phyloP scores from a whole-genome alignment of 2,329 filamentous ascomycete genomes.

The Septoria petroselini region DNA sequence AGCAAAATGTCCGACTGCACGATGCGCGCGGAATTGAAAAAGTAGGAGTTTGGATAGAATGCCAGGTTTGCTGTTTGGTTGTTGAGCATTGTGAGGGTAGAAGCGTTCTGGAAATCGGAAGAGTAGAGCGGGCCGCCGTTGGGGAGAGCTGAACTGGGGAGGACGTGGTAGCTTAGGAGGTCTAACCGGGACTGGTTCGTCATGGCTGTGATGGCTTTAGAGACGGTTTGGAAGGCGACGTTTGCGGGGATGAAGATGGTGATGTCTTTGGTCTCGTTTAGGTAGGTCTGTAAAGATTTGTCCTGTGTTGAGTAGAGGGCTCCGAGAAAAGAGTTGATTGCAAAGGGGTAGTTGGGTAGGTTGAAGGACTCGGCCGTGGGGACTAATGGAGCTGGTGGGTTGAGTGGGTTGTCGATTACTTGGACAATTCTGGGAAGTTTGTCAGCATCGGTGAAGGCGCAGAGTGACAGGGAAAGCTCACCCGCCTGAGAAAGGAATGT shows the following conservation, averaged over 20 bases:
- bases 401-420: constrained; percentile 52
- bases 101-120: constrained; percentile 34
- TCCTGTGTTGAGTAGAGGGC: constrained; percentile 48
- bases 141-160: constrained; percentile 24
- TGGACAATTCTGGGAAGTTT: constrained; percentile 50
- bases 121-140: constrained; percentile 32
- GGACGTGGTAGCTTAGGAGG: constrained; percentile 40
- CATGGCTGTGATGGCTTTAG: constrained; percentile 36
- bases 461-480: constrained; percentile 45
- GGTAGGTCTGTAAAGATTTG: constrained; percentile 24
- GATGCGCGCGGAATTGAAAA: constrained; percentile 54
- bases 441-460: background rate
- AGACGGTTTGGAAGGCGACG: constrained; percentile 37
- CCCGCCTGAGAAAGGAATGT: constrained; percentile 44
- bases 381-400: constrained; percentile 48
- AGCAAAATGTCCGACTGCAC: constrained; percentile 51
- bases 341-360: constrained; percentile 34
- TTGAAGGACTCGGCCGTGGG: constrained; percentile 39
- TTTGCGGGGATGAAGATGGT: constrained; percentile 37
- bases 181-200: constrained; percentile 31
- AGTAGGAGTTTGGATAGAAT: constrained; percentile 43
- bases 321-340: constrained; percentile 49
- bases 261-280: constrained; percentile 29
- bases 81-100: constrained; percentile 27
- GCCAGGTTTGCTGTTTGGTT: constrained; percentile 45